Conservation (phyloP, 805 yeast genomes). For the Candida koratica region DNA sequence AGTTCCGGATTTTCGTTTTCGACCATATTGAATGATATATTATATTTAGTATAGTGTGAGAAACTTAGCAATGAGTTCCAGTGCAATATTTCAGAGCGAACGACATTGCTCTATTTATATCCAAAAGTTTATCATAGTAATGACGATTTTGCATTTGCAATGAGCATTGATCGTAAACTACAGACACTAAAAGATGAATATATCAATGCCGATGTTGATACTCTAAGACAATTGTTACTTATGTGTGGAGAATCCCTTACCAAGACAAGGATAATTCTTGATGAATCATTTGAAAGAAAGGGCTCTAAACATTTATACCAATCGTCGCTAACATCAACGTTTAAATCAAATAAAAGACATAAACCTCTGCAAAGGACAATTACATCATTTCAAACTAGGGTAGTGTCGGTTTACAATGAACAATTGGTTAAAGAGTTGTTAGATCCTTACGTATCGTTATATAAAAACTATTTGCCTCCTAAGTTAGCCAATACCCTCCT, state of each 20-base stretch:
- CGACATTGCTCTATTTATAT: no score
- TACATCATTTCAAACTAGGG: constrained; percentile 10
- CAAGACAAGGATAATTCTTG: constrained; percentile 38
- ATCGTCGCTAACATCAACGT: constrained; percentile 14
- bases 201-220: constrained; percentile 41
- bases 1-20: constrained; percentile 7
- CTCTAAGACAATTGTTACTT: constrained; percentile 48
- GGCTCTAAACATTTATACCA: constrained; percentile 15
- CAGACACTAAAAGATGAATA: constrained; percentile 30
- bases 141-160: no score
- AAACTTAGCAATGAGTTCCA: background rate
- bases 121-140: no score
- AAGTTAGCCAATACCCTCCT: constrained; percentile 46
- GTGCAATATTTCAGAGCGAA: background rate
- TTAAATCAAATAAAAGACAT: background rate
- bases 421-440: constrained; percentile 47
- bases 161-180: constrained; percentile 26
- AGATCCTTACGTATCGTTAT: constrained; percentile 47
- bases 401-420: constrained; percentile 46
- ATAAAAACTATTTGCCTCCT: constrained; percentile 49
- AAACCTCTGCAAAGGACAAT: background rate
- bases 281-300: constrained; percentile 25
- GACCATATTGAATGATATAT: constrained; percentile 1
- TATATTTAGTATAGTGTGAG: background rate
- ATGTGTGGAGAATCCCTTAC: constrained; percentile 52